Base-by-base conservation (phyloP, 2,329 filamentous ascomycete species). In the Nothopassalora personata region DNA sequence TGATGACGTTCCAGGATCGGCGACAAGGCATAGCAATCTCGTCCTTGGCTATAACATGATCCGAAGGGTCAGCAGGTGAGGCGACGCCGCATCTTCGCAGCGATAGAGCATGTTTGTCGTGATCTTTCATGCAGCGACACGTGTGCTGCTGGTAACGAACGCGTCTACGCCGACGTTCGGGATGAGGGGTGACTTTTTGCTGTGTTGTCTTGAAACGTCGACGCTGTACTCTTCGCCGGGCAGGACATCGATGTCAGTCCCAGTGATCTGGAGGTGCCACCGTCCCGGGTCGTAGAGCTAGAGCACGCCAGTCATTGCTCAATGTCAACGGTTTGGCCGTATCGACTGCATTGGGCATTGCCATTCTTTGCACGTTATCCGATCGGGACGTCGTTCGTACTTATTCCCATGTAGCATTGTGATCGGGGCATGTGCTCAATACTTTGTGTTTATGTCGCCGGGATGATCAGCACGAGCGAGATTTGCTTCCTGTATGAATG, bases 381-480 rank as follows among this genome's bases (percentile, higher is more conserved):
- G 39, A 43, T 43, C n/a, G 18, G 39, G 15, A 43, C 15, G 39
- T 43, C 39, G 13, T 43, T 43, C 39, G 39, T 43, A 18, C 39
- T n/a, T 6, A 43, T 7, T 7, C 30, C 50, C 30, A 13, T 23
- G 50, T 27, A 31, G 18, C 31, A 36, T 39, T 23, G 50, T 53
- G 50, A 53, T 53, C 50, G 50, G 50, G 50, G 49, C 49, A 51
- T 51, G 49, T 51, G 49, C 49, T 51, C 49, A 15, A 5, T 19
- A 34, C 28, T 5, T 18, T 52, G 8, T 30, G 28, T 13, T 28
- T 28, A 18, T 31, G 28, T 34, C 28, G 50, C 47, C 5, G 30
- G n/a, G 18, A 33, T 36, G n/a, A 23, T 28, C 18, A 27, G 18
- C 18, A 15, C 6, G 31, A 33, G 23, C 33, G 31, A 53, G 36